These are phyloP conservation scores for Phyllostachys edulis DNA, from an alignment of 176 grass and related monocot species.

Conservation along the genomic window DNA sequence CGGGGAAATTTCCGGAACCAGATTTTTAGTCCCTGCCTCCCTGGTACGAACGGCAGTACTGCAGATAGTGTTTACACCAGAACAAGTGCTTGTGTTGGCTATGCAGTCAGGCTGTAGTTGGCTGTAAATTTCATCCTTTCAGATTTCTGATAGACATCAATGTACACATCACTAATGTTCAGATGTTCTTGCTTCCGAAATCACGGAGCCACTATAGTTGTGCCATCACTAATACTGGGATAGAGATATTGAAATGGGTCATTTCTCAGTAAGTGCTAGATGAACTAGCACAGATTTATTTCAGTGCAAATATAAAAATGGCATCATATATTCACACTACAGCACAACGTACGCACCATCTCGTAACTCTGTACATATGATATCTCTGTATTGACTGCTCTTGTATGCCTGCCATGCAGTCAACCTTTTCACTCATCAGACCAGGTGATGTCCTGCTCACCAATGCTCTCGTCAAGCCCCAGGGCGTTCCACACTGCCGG, in stretches of 20 bases:
- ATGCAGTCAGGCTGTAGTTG: too few relatives aligned
- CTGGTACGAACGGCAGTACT: too few relatives aligned
- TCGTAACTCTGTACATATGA: not conserved
- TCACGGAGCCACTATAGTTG: not conserved
- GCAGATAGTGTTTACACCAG: too few relatives aligned
- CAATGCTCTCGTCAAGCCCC: conserved; percentile 17
- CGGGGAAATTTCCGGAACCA: too few relatives aligned
- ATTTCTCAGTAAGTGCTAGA: too few relatives aligned
- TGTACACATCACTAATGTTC: too few relatives aligned
- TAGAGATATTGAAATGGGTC: not conserved
- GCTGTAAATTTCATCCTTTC: too few relatives aligned
- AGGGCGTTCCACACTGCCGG: conserved; percentile 50
- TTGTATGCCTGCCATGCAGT: not conserved
- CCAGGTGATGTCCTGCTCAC: conserved; percentile 38
- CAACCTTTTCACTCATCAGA: not conserved
- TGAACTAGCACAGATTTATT: not conserved
- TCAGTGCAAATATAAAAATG: not conserved
- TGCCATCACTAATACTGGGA: not conserved
- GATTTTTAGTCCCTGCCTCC: too few relatives aligned
- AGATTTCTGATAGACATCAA: too few relatives aligned
- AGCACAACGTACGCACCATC: not conserved
- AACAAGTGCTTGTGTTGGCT: too few relatives aligned
- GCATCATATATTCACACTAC: conserved; percentile 6
- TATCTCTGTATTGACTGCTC: not conserved
- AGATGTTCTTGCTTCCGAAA: too few relatives aligned